These are phyloP conservation scores for Coemansia sp. DNA, from an alignment of 371 early-diverging fungal species.

Conservation along the genomic window DNA sequence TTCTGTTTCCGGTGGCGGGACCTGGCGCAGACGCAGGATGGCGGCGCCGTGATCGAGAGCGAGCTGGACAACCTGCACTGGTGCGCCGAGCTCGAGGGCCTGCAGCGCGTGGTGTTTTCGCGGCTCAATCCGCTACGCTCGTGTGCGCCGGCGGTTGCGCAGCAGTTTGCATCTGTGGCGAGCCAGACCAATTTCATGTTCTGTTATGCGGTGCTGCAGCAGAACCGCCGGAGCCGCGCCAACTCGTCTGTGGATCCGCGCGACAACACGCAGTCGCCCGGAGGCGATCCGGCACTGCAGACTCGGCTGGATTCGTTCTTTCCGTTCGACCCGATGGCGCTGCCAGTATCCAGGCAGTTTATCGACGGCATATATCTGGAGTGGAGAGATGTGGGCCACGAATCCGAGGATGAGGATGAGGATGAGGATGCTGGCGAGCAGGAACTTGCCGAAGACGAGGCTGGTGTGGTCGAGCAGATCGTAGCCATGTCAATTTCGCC, in stretches of 20 bases:
- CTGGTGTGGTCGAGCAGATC: constrained; percentile 33
- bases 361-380: constrained; percentile 67
- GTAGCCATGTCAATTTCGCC: constrained; percentile 44
- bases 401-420: constrained; percentile 40
- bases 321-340: constrained; percentile 92
- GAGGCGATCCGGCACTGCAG: constrained; percentile 33
- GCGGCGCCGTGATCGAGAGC: constrained; percentile 43
- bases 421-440: constrained; percentile 23
- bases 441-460: constrained; percentile 52
- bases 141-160: constrained; percentile 75
- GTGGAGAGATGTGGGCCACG: constrained; percentile 58
- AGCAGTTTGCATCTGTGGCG: constrained; percentile 82
- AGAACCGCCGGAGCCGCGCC: constrained; percentile 51
- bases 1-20: constrained; percentile 95
- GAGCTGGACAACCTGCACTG: constrained; percentile 52
- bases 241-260: no score
- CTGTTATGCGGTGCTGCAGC: constrained; percentile 74
- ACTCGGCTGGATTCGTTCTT: constrained; percentile 81
- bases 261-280: no score
- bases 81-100: constrained; percentile 60
- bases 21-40: constrained; percentile 51
- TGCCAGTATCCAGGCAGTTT: constrained; percentile 64
- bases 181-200: constrained; percentile 83
- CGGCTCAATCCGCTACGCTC: constrained; percentile 83
- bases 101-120: constrained; percentile 79